A percentile compares a stretch with the other conserved stretches of the same genome.
Conservation (phyloP, 306 rosid genomes). For the Hippophae rhamnoides region DNA sequence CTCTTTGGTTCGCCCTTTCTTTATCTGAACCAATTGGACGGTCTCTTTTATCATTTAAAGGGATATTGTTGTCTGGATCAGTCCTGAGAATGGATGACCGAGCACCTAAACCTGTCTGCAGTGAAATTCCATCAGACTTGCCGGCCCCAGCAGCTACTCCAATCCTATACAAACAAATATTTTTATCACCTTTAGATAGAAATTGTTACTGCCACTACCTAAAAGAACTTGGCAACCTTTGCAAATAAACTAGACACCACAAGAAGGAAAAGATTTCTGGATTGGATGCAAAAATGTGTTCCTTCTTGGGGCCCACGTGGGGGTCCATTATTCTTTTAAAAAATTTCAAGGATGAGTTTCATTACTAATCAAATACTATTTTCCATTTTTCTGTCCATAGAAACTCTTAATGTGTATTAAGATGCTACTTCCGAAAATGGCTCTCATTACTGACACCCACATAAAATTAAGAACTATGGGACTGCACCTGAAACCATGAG, state of each 20-base stretch:
- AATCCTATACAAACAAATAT: constrained; percentile 40
- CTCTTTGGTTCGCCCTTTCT: constrained; percentile 71
- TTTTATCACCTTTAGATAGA: constrained; percentile 17
- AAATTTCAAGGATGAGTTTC: too few species aligned
- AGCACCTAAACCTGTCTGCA: constrained; percentile 62
- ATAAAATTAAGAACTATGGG: constrained; percentile 1
- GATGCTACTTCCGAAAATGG: background rate
- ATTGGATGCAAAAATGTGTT: too few species aligned
- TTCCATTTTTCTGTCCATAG: too few species aligned
- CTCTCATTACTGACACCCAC: constrained; percentile 4
- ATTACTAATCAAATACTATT: too few species aligned
- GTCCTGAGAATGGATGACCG: constrained; percentile 74
- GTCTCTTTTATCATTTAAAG: constrained; percentile 63
- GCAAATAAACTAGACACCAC: too few species aligned
- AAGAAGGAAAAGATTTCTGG: too few species aligned
- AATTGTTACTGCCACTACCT: background rate
- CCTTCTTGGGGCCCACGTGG: too few species aligned
- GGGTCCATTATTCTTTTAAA: too few species aligned
- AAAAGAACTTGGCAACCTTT: too few species aligned
- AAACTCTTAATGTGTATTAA: too few species aligned
- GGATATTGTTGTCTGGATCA: constrained; percentile 62
- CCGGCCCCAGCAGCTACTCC: constrained; percentile 66
- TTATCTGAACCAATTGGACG: constrained; percentile 73
- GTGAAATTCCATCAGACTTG: constrained; percentile 69
- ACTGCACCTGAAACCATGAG: constrained; percentile 84